Evolutionary conservation across 2,329 filamentous ascomycete species (phyloP).

Genomic region (Aspergillus uvarum): DNA sequence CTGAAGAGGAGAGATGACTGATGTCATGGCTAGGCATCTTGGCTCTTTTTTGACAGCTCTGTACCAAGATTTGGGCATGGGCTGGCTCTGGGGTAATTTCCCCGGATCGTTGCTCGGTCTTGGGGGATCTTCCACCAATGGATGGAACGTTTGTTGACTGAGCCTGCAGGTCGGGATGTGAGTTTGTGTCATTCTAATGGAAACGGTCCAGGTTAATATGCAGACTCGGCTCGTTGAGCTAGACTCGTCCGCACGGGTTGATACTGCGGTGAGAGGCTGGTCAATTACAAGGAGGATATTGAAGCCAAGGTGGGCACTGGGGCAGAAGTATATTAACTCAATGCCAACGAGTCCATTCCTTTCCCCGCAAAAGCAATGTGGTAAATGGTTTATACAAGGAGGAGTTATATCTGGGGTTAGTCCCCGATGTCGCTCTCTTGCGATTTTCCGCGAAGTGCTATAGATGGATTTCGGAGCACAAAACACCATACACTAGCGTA

Average conservation of each 20-base stretch:
- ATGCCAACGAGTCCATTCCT: not conserved
- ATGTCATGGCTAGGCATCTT: not conserved
- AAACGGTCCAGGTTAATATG: not conserved
- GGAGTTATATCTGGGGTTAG: not conserved
- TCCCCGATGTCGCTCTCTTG: not conserved
- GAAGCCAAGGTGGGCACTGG: not conserved
- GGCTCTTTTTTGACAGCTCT: not conserved
- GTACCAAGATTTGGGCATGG: not conserved
- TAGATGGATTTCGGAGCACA: not conserved
- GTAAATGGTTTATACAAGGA: not conserved
- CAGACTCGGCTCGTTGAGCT: not conserved
- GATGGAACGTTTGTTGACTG: not conserved
- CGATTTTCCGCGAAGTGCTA: no score
- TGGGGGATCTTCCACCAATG: conserved; percentile 5
- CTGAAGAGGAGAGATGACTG: not conserved
- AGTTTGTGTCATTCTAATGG: not conserved
- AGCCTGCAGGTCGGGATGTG: not conserved
- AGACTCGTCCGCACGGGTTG: not conserved
- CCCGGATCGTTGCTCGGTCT: not conserved
- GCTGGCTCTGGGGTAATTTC: not conserved
- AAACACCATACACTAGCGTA: not conserved
- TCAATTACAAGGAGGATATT: not conserved
- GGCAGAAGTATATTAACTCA: not conserved
- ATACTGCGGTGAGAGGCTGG: not conserved
- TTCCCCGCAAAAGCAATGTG: not conserved